phyloP scores from a whole-genome alignment of 129 eudicot species.

The Deinandra increscens region DNA sequence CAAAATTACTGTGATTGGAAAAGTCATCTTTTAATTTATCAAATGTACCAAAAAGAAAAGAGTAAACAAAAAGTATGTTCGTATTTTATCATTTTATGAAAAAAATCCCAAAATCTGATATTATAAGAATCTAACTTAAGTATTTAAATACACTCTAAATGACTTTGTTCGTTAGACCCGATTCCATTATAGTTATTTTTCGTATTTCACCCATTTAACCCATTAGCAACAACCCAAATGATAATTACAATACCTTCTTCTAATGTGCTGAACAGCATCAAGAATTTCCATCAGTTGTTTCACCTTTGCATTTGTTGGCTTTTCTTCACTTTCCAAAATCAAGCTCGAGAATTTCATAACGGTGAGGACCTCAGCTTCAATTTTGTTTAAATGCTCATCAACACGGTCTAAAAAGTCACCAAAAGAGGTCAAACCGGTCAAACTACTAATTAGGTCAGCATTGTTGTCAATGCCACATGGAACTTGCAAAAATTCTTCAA shows the following conservation, averaged over 20 bases:
- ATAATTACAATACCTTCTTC: slow-evolving; percentile 52
- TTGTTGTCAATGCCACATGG: slow-evolving; percentile 15
- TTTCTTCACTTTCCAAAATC: slow-evolving; percentile 48
- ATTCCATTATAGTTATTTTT: background rate
- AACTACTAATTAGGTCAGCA: slow-evolving; percentile 23
- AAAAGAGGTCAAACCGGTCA: slow-evolving; percentile 51
- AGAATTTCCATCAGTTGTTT: slow-evolving; percentile 55
- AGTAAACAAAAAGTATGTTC: background rate
- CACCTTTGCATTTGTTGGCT: slow-evolving; percentile 45
- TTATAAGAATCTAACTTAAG: background rate
- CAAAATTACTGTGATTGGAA: background rate
- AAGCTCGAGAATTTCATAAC: slow-evolving; percentile 52
- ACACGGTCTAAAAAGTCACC: slow-evolving; percentile 56
- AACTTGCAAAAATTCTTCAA: slow-evolving; percentile 28
- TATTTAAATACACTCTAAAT: background rate
- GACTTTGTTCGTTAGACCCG: background rate
- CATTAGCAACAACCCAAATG: background rate
- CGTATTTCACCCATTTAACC: background rate
- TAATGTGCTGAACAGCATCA: slow-evolving; percentile 49
- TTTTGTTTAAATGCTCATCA: slow-evolving; percentile 53
- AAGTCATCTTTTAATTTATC: background rate
- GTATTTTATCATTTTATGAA: background rate
- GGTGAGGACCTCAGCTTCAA: slow-evolving; percentile 56
- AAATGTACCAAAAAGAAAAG: background rate
- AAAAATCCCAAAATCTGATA: background rate